Evolutionary conservation across 192 early-diverging fungal species (phyloP).

Genomic region (Backusella sp.): DNA sequence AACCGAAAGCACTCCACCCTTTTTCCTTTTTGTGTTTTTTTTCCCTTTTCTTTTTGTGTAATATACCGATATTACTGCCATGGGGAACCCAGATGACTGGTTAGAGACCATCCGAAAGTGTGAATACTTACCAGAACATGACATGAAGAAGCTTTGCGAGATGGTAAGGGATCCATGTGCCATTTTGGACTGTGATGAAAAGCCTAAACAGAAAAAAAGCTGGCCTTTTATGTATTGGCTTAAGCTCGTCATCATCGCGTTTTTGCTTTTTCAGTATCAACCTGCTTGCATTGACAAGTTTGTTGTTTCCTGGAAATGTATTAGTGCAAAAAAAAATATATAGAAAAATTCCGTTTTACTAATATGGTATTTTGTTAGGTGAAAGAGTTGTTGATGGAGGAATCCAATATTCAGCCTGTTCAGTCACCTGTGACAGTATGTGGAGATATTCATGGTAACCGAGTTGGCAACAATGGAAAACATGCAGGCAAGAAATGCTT

Average conservation of each 20-base stretch:
- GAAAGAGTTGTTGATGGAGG: slow-evolving; percentile 97
- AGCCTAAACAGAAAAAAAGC: not conserved
- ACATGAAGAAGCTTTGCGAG: slow-evolving; percentile 98
- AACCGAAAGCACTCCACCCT: not conserved
- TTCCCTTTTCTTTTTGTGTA: not conserved
- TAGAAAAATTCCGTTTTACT: not conserved
- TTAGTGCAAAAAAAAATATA: not conserved
- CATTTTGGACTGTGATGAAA: not conserved
- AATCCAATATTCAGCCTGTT: slow-evolving; percentile 98
- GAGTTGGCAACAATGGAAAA: not conserved
- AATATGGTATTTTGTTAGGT: slow-evolving; percentile 51
- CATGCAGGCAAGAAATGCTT: not conserved
- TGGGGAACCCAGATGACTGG: slow-evolving; percentile 94
- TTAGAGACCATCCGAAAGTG: slow-evolving; percentile 88
- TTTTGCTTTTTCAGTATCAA: not conserved
- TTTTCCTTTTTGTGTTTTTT: not conserved
- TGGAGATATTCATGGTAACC: slow-evolving; percentile 88
- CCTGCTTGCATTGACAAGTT: too few species aligned
- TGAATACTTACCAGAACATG: slow-evolving; percentile 89
- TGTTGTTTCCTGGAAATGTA: too few species aligned
- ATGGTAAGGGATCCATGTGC: slow-evolving; percentile 58
- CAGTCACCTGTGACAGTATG: slow-evolving; percentile 95
- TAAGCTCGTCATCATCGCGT: not conserved
- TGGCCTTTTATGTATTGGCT: not conserved
- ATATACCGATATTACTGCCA: slow-evolving; percentile 19